Base-by-base conservation (phyloP, 495 filamentous ascomycete species). In the Penicillium bovifimosum region DNA sequence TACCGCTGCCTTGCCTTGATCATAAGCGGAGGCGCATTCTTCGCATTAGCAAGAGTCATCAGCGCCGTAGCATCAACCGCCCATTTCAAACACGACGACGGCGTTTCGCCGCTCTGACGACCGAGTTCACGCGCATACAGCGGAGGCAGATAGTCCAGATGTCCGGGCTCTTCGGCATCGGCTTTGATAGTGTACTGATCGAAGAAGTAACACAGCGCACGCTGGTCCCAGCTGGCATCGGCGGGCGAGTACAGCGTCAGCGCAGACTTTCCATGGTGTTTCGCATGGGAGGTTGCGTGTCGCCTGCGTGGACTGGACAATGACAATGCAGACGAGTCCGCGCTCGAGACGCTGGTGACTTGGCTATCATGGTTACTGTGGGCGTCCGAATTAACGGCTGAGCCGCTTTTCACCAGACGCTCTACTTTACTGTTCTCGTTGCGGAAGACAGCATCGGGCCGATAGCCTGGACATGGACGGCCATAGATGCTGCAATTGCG, bases 171-270 rank as follows among this genome's bases (percentile, higher is more conserved):
- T 14, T 67, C 60, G 1, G 7, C 7, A 2, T 64, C 48, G 9
- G 54, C 61, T 24, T 47, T 29, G 8, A 64, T 58, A 1, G 68
- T 73, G 42, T 66, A 76, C 46, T 76, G 73, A 20, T 74, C 70
- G 36, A 76, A 75, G 50, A 76, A 76, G 42, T 68, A 75, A 52
- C 72, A 75, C 2, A 72, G 17, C 3, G 73, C 72, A 7, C 71
- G 67, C 39, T 76, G 60, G 35, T 74, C 65, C 69, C 71, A 72
- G 0, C 60, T 68, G 8, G 69, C 50, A 55, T 74, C 72, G 1
- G 61, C 56, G 2, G 70, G 46, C 11, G 52, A 54, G 34, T 62
- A 55, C 7, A 64, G 31, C 0, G 56, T 55, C 14, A 68, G 43
- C 0, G 57, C 20, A 14, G 55, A 17, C 5, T 53, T 18, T 46